These are phyloP conservation scores for Aureobasidium sp. DNA, from an alignment of 2,329 filamentous ascomycete genomes.

Conservation along the genomic window DNA sequence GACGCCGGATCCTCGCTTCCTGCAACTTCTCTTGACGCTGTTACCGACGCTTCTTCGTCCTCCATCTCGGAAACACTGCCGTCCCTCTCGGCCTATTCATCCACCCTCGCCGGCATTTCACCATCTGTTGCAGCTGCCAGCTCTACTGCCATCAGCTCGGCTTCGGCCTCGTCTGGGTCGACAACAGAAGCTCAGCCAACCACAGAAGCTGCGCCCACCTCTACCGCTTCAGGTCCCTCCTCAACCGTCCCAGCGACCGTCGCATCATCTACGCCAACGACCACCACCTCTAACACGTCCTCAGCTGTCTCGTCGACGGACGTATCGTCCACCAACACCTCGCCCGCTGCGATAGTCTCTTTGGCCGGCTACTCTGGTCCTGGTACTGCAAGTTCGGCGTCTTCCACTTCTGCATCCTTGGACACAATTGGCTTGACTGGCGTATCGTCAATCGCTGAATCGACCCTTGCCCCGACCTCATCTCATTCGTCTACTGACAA, in stretches of 20 bases:
- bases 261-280: background rate
- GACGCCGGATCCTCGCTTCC: conserved; percentile 11
- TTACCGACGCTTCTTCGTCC: background rate
- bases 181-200: background rate
- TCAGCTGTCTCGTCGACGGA: background rate
- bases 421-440: background rate
- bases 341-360: background rate
- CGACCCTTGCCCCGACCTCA: background rate
- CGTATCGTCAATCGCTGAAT: background rate
- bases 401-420: background rate
- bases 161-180: background rate
- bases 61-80: background rate
- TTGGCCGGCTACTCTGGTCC: background rate
- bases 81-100: background rate
- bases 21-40: background rate
- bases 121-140: background rate
- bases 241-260: background rate
- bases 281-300: background rate
- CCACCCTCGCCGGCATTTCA: background rate
- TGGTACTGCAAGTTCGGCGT: background rate
- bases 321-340: background rate
- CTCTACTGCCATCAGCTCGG: background rate
- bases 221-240: background rate
- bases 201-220: background rate
- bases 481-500: background rate